phyloP scores from a whole-genome alignment of 2,329 filamentous ascomycete genomes.

The Ophioceras dolichostomum region DNA sequence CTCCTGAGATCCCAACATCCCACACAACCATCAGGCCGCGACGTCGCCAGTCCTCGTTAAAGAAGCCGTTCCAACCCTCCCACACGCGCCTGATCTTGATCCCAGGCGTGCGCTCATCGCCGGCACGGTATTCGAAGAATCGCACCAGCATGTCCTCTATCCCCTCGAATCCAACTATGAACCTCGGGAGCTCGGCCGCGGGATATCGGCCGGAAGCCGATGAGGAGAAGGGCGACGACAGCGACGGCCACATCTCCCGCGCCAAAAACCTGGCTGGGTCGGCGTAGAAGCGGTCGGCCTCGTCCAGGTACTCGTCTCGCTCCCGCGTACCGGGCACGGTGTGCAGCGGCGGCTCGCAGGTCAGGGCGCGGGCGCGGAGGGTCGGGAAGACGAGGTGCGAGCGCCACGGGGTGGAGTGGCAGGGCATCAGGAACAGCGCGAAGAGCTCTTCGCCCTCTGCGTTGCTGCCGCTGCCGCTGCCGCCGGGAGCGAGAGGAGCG shows the following conservation, averaged over 20 bases:
- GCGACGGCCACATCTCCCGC: constrained; percentile 33
- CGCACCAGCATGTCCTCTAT: constrained; percentile 33
- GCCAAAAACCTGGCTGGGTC: constrained; percentile 43
- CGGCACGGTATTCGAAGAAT: constrained; percentile 25
- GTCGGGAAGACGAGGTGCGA: constrained; percentile 67
- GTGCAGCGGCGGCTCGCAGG: constrained; percentile 78
- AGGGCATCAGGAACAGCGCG: constrained; percentile 83
- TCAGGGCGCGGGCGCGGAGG: constrained; percentile 71
- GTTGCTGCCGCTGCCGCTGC: constrained; percentile 9
- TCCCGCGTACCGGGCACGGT: constrained; percentile 44
- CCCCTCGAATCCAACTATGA: constrained; percentile 49
- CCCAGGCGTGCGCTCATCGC: constrained; percentile 25
- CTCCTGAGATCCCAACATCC: constrained; percentile 19
- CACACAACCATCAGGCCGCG: constrained; percentile 46
- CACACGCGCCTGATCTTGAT: constrained; percentile 36
- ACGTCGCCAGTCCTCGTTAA: constrained; percentile 49
- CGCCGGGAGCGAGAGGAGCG: constrained; percentile 18
- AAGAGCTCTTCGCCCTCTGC: constrained; percentile 34
- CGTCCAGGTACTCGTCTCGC: constrained; percentile 64
- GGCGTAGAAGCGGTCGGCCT: constrained; percentile 85
- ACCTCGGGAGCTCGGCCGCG: constrained; percentile 34
- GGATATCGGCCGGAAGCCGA: background rate
- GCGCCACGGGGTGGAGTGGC: constrained; percentile 92
- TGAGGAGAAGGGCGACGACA: background rate
- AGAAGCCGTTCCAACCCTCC: constrained; percentile 47